These are phyloP conservation scores for Aspergillus eucalypticola DNA, from an alignment of 2,329 filamentous ascomycete genomes.

Conservation along the genomic window DNA sequence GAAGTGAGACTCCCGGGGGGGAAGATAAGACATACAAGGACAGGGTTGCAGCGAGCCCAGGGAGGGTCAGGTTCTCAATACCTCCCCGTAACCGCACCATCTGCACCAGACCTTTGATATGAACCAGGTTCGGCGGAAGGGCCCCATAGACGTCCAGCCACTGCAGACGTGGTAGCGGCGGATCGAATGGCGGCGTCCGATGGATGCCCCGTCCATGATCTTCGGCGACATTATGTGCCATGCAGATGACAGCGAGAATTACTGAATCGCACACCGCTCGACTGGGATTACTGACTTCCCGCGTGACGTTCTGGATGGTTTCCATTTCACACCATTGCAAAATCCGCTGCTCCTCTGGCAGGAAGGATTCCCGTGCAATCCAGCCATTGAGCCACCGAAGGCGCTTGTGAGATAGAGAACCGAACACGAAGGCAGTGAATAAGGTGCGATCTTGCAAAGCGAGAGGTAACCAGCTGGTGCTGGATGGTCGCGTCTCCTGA, in stretches of 20 bases:
- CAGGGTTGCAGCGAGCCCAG: slow-evolving; percentile 39
- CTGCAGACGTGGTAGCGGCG: slow-evolving; percentile 38
- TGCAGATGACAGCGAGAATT: slow-evolving; percentile 38
- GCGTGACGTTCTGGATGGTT: slow-evolving; percentile 38
- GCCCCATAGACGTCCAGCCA: slow-evolving; percentile 41
- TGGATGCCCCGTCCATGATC: slow-evolving; percentile 17
- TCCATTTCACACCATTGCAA: slow-evolving; percentile 33
- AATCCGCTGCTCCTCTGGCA: slow-evolving; percentile 24
- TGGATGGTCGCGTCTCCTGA: slow-evolving; percentile 2
- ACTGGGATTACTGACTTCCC: slow-evolving; percentile 33
- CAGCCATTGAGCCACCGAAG: slow-evolving; percentile 31
- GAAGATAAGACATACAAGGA: slow-evolving; percentile 36
- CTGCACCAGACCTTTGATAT: slow-evolving; percentile 37
- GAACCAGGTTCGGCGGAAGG: slow-evolving; percentile 37
- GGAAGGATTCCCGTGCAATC: slow-evolving; percentile 23
- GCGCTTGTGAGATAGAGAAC: slow-evolving; percentile 35
- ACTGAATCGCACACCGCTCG: slow-evolving; percentile 37
- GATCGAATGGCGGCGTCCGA: slow-evolving; percentile 30
- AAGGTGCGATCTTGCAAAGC: slow-evolving; percentile 31
- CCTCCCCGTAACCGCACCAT: slow-evolving; percentile 41
- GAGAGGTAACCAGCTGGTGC: slow-evolving; percentile 32
- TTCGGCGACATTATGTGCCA: slow-evolving; percentile 34
- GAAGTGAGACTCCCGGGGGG: background rate
- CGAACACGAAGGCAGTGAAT: slow-evolving; percentile 35
- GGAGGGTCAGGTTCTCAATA: slow-evolving; percentile 36